Base-by-base conservation (phyloP, 179 eudicot species). In the Spergularia azorica region DNA sequence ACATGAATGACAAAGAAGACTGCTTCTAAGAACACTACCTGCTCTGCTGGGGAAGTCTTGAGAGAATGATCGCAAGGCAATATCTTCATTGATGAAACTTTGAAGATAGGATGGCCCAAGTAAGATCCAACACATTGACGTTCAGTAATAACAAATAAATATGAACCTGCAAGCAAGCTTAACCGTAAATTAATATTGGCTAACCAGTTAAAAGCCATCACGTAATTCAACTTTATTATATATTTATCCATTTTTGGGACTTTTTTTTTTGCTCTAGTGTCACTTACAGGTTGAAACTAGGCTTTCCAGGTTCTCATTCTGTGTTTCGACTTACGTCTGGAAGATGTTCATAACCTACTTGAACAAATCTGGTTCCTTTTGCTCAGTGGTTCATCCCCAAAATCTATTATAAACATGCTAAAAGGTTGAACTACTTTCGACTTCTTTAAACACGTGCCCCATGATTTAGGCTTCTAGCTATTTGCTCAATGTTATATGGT, bases 61-160 rank as follows among this genome's bases (percentile, higher is more conserved):
- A 93, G 89, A 75, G 99, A 93, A 77, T 79, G 87, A 70, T 95
- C 96, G 81, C 99, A 91, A 6, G 99, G 98, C 63, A 91, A 86
- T 72, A 95, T 85, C 88, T 88, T 91, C 89, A 95, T 72, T 20
- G 97, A 91, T 38, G 89, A 77, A 77, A 91, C 87, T 88, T 84
- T 95, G 76, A 87, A 95, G 62, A 95, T 86, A 55, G 99, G 98
- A 83, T 89, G 87, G 48, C 94, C 99, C 86, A 91, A 18, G 86
- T 93, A 90, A 67, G 95, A 84, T 79, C 99, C 99, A 80, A 89
- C 90, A 84, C 89, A 83, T 79, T 91, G 89, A 61, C 92, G 95
- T 65, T 88, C 96, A 1, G 89, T 90, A 62, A 95, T 87, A 58
- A 93, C 99, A 69, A 91, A 84, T 64, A 95, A 71, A 86, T 93